A percentile compares a stretch with the other conserved stretches of the same genome.
Conservation (phyloP, 768 basidiomycete genomes). For the Hygrocybe coccinea region DNA sequence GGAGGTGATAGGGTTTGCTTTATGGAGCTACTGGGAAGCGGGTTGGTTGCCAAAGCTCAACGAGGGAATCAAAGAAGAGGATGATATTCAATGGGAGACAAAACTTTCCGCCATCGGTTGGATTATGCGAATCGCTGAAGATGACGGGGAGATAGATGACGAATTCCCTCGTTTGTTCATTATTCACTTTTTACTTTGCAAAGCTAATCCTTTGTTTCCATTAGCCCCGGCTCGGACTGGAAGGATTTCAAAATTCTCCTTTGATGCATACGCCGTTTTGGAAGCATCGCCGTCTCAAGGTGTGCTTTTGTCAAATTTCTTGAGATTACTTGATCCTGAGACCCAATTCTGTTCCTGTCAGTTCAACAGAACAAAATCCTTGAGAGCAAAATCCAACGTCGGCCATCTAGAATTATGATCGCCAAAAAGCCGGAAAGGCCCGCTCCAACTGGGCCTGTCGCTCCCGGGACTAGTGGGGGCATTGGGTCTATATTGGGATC, state of each 20-base stretch:
- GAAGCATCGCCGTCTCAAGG: conserved; percentile 70
- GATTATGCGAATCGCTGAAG: conserved; percentile 90
- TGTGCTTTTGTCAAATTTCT: conserved; percentile 24
- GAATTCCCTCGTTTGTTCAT: conserved; percentile 88
- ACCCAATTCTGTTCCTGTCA: conserved; percentile 28
- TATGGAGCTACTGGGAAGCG: conserved; percentile 94
- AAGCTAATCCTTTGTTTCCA: conserved; percentile 8
- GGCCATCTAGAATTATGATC: conserved; percentile 65
- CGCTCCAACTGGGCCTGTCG: conserved; percentile 18
- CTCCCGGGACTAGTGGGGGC: conserved; percentile 40
- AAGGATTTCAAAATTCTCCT: conserved; percentile 82
- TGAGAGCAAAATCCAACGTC: conserved; percentile 76
- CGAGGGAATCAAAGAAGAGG: conserved; percentile 54
- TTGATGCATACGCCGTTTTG: conserved; percentile 84
- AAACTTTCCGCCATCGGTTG: conserved; percentile 78
- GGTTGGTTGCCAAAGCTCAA: conserved; percentile 74
- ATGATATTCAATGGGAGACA: conserved; percentile 55
- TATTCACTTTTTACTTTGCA: not conserved
- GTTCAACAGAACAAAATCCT: conserved; percentile 74
- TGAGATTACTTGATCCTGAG: conserved; percentile 1
- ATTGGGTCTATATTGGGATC: conserved; percentile 44
- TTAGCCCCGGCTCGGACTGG: conserved; percentile 88
- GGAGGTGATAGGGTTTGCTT: conserved; percentile 88
- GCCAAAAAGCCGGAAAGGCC: conserved; percentile 44
- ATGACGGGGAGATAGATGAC: conserved; percentile 97